A percentile compares a stretch with the other conserved stretches of the same genome.
These are phyloP conservation scores for Bipolaris bicolor DNA, from an alignment of 2,329 filamentous ascomycete species.

Conservation along the genomic window DNA sequence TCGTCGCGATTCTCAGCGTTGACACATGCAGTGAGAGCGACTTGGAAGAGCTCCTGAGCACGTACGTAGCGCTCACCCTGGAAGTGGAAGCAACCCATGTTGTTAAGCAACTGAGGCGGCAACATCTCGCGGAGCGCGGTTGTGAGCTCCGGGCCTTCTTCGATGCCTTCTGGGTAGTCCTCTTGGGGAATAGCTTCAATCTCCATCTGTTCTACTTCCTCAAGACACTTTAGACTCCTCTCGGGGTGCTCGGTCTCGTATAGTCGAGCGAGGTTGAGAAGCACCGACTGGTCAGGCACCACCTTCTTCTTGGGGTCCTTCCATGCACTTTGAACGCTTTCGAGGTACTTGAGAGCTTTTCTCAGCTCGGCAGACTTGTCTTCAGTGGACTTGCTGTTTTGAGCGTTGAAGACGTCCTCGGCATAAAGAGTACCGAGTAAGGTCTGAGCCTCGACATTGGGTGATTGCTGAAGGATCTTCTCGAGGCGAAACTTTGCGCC, in stretches of 20 bases:
- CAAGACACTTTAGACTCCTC: constrained; percentile 87
- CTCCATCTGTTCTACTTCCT: constrained; percentile 91
- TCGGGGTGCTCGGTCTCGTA: constrained; percentile 88
- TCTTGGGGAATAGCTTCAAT: constrained; percentile 76
- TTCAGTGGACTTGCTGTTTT: constrained; percentile 75
- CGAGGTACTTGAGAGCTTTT: constrained; percentile 84
- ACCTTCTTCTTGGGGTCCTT: constrained; percentile 89
- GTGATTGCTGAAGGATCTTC: constrained; percentile 88
- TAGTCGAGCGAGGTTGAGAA: constrained; percentile 88
- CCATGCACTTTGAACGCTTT: constrained; percentile 85
- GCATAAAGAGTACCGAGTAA: constrained; percentile 90
- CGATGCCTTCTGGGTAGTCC: constrained; percentile 66
- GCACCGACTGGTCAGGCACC: constrained; percentile 79
- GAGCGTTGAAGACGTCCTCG: constrained; percentile 86
- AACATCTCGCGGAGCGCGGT: constrained; percentile 74
- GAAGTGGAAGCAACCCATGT: constrained; percentile 95
- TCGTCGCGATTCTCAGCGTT: constrained; percentile 77
- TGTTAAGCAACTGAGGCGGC: constrained; percentile 91
- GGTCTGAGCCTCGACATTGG: constrained; percentile 86
- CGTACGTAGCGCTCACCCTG: constrained; percentile 80
- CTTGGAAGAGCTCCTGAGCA: constrained; percentile 87
- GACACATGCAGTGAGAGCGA: constrained; percentile 86
- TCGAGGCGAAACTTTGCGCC: constrained; percentile 93
- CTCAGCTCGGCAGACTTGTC: constrained; percentile 85
- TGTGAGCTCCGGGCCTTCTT: constrained; percentile 57